Evolutionary conservation across 768 basidiomycete species (phyloP).

Genomic region (Collybia sp.): DNA sequence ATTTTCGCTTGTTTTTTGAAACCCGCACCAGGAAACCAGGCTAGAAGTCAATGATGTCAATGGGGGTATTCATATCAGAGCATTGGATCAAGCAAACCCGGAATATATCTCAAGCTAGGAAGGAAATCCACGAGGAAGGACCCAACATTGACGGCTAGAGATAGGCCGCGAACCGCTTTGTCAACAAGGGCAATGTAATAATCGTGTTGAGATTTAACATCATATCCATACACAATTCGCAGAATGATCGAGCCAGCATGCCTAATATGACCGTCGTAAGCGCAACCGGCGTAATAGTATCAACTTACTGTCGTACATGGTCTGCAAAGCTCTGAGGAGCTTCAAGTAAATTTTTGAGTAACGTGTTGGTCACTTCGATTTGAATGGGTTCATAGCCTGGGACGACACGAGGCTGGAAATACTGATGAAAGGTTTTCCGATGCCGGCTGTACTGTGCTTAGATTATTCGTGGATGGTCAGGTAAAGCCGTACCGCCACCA

Average conservation of each 20-base stretch:
- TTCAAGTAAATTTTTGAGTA: slow-evolving; percentile 10
- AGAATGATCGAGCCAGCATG: slow-evolving; percentile 15
- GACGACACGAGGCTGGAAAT: slow-evolving; percentile 11
- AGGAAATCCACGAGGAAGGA: slow-evolving; percentile 24
- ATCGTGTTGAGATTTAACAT: slow-evolving; percentile 17
- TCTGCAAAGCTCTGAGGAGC: slow-evolving; percentile 13
- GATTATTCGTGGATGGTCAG: not conserved
- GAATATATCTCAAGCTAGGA: slow-evolving; percentile 11
- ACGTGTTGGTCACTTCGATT: slow-evolving; percentile 1
- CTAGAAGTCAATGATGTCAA: too few species aligned
- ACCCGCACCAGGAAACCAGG: slow-evolving; percentile 27
- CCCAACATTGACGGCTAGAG: slow-evolving; percentile 18
- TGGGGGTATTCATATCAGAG: too few species aligned
- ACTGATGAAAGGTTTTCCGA: slow-evolving; percentile 17
- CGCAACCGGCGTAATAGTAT: not conserved
- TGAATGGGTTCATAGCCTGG: slow-evolving; percentile 10
- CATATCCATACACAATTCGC: slow-evolving; percentile 24
- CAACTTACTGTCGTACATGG: slow-evolving; percentile 11
- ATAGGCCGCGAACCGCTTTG: slow-evolving; percentile 7
- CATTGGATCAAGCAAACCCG: not conserved
- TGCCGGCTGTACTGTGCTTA: slow-evolving; percentile 13
- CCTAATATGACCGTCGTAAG: slow-evolving; percentile 7
- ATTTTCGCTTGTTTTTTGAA: slow-evolving; percentile 14
- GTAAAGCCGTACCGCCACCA: slow-evolving; percentile 7
- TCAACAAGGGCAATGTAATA: slow-evolving; percentile 19